Base-by-base conservation (phyloP, 2,329 filamentous ascomycete species). In the Ophiosphaerella narmari region DNA sequence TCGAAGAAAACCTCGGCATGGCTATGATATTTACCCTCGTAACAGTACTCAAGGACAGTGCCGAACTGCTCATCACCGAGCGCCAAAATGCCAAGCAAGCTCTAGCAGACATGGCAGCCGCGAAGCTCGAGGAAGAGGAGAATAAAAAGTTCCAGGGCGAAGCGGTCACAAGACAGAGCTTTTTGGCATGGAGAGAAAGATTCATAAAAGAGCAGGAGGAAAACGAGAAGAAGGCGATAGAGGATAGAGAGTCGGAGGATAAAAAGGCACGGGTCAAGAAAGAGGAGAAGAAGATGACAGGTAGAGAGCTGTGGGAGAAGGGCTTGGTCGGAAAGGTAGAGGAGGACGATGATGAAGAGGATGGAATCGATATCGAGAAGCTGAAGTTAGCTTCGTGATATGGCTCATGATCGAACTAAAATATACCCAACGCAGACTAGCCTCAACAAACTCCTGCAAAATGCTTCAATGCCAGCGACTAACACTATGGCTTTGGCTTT, bases 111-210 rank as follows among this genome's bases (percentile, higher is more conserved):
- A 68, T 78, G 42, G 81, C 79, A 54, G 74, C 80, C 1, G 82
- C 81, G 7, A 82, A 84, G 80, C 84, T 82, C 1, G 94, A 99
- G 76, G 86, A 89, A 55, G 91, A 94, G 73, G 94, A 99, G 79
- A 99, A 99, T 73, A 86, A 88, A 65, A 97, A 97, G 75, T 99
- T 99, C 74, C 89, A 96, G 71, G 94, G 94, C 50, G 90, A 90
- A 32, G 81, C 86, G 29, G 94, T 99, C 16, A 97, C 86, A n/a
- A 81, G 85, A 18, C 91, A 96, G 77, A 86, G 86, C 0, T 99
- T 97, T 67, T 69, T 89, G 60, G 84, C 82, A 60, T 99, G 94
- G 94, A 82, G 90, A 47, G 86, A 87, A 34, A 83, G 74, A 8
- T 99, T 97, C 69, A 71, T 85, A 54, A 78, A 81, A 67, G 94